Conservation (phyloP, 2,329 filamentous ascomycete genomes). For the Cadophora luteo-olivacea region DNA sequence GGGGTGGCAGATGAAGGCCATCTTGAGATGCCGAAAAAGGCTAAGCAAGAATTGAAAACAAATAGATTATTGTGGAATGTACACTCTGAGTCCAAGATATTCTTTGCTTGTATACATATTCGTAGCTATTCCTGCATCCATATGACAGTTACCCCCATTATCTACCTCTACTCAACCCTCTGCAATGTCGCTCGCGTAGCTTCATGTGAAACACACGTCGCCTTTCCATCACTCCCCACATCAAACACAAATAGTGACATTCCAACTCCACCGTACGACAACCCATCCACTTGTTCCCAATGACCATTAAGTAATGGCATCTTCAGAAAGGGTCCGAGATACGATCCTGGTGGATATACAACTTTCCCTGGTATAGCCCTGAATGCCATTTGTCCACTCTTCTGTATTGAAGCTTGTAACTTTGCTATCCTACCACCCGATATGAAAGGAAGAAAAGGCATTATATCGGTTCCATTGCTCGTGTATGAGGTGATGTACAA, state of each 20-base stretch:
- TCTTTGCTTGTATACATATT: too few relatives aligned
- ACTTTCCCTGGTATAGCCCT: neutral
- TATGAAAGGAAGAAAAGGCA: neutral
- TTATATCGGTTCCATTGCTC: constrained; percentile 26
- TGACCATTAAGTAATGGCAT: neutral
- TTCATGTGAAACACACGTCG: neutral
- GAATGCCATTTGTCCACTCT: neutral
- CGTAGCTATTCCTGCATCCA: too few relatives aligned
- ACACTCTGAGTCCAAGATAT: too few relatives aligned
- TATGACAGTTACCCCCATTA: too few relatives aligned
- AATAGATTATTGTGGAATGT: too few relatives aligned
- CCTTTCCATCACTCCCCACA: neutral
- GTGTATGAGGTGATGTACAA: constrained; percentile 20
- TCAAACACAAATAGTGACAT: constrained; percentile 5
- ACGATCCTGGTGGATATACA: neutral
- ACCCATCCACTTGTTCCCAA: neutral
- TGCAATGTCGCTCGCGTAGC: neutral
- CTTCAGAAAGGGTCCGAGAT: neutral
- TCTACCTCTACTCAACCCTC: neutral
- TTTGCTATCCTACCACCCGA: neutral
- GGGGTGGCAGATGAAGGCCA: too few relatives aligned
- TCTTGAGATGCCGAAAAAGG: too few relatives aligned
- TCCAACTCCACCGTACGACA: neutral
- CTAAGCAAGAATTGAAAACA: too few relatives aligned
- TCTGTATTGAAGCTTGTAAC: neutral